These are phyloP conservation scores for Irpex sp. DNA, from an alignment of 1,284 basidiomycete genomes.

Conservation along the genomic window DNA sequence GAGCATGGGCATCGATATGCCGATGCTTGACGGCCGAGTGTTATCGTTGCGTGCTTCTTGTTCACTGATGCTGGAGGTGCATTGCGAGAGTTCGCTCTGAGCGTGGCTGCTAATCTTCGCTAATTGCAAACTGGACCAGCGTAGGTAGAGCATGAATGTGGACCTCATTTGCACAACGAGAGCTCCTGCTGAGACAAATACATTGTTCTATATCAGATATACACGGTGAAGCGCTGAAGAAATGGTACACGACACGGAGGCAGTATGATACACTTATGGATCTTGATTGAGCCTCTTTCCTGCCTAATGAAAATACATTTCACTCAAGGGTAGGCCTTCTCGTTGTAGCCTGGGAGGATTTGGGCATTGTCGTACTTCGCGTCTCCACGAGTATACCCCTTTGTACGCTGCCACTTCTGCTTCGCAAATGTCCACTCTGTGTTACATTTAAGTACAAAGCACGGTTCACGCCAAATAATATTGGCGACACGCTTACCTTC, in stretches of 20 bases:
- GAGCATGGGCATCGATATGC: neutral
- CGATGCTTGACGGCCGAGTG: neutral
- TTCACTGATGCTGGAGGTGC: neutral
- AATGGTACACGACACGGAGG: neutral
- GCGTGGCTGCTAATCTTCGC: no score
- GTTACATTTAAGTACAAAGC: neutral
- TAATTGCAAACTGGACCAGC: no score
- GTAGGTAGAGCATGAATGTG: no score
- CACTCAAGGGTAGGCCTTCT: conserved; percentile 32
- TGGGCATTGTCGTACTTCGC: conserved; percentile 31
- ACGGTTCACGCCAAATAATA: neutral
- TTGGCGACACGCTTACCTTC: conserved; percentile 27
- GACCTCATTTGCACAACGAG: no score
- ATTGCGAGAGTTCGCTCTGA: no score
- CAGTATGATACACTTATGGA: neutral
- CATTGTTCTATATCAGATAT: neutral
- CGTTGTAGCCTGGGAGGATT: conserved; percentile 40
- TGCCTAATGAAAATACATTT: neutral
- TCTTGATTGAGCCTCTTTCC: neutral
- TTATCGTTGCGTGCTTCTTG: neutral
- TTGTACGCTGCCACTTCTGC: conserved; percentile 45
- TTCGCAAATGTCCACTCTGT: conserved; percentile 44
- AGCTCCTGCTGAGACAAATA: no score
- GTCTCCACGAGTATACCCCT: conserved; percentile 25
- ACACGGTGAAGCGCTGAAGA: neutral